Evolutionary conservation across 2,329 filamentous ascomycete species (phyloP), one percentile per base, ranked within the genome.

Genomic region (Aureobasidium uvarum): DNA sequence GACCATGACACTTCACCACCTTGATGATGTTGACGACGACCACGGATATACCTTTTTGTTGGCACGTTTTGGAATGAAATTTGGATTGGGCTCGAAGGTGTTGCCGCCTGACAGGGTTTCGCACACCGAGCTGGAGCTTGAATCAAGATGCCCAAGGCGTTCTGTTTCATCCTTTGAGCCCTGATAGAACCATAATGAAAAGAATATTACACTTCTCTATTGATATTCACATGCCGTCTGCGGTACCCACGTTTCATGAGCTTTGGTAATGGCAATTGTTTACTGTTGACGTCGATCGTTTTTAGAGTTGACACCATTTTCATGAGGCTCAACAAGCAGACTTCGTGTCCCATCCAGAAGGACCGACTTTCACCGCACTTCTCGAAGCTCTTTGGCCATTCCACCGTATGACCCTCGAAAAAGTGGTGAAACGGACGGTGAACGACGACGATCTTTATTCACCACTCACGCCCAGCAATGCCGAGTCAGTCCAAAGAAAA

Each of bases 21-120:
- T 43, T 54, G 48, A 63, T 63, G 60, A 63, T 43, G 38, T 54
- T 63, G 60, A 63, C 28, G 60, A 63, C 38, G 48, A 63, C 39
- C 38, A 63, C 38, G 48, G 58, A 38, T 62, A 62, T 62, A 45
- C 58, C 58, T 50, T 51, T 48, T 62, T 39, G 45, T 50, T 50
- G 58, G 58, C 45, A 62, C 58, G 45, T 62, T 62, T 51, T 60
- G 39, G 58, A 45, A 62, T 20, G 56, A 60, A 25, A 60, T 45
- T 54, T 60, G 56, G 31, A 46, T 60, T 60, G 56, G 56, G 56
- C 56, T 48, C 56, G 56, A 48, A 60, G n/a, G 38, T 58, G 54
- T 45, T 8, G 56, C 56, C 11, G 56, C 56, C 41, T 60, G 56
- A 60, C 43, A 48, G 43, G 48, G 43, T 23, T 33, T 33, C 13